A percentile compares a stretch with the other conserved stretches of the same genome.
These are phyloP conservation scores for Hymenoscyphus repandus DNA, from an alignment of 2,329 filamentous ascomycete species.

Conservation along the genomic window DNA sequence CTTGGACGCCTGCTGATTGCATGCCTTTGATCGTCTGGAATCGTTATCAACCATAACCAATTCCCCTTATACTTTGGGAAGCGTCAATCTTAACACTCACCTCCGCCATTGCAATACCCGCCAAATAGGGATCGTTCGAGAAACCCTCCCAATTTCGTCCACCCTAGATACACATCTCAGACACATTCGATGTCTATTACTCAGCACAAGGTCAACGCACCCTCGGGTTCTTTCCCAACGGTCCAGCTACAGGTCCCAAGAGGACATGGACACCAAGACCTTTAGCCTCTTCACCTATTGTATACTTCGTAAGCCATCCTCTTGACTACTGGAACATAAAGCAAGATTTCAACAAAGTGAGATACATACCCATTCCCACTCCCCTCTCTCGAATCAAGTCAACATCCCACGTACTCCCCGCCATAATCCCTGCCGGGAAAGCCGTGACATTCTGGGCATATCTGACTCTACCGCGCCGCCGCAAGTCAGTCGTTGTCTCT, in stretches of 20 bases:
- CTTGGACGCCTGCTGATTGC: constrained; percentile 46
- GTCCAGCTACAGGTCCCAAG: constrained; percentile 70
- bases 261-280: constrained; percentile 68
- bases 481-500: too few species aligned
- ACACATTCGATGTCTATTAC: background rate
- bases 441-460: constrained; percentile 46
- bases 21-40: constrained; percentile 54
- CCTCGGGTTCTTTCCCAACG: constrained; percentile 63
- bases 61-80: background rate
- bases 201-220: constrained; percentile 2
- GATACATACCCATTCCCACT: constrained; percentile 52
- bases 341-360: background rate
- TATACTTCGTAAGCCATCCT: background rate
- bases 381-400: constrained; percentile 68
- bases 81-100: constrained; percentile 15
- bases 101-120: constrained; percentile 56
- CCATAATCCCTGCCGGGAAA: constrained; percentile 75
- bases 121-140: constrained; percentile 70
- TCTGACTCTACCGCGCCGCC: too few species aligned
- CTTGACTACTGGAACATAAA: too few species aligned
- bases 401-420: constrained; percentile 75
- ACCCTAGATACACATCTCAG: constrained; percentile 57
- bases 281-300: constrained; percentile 58
- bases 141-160: constrained; percentile 85
- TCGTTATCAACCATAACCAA: background rate